Evolutionary conservation across 192 early-diverging fungal species (phyloP).

Genomic region (Podila epicladia): DNA sequence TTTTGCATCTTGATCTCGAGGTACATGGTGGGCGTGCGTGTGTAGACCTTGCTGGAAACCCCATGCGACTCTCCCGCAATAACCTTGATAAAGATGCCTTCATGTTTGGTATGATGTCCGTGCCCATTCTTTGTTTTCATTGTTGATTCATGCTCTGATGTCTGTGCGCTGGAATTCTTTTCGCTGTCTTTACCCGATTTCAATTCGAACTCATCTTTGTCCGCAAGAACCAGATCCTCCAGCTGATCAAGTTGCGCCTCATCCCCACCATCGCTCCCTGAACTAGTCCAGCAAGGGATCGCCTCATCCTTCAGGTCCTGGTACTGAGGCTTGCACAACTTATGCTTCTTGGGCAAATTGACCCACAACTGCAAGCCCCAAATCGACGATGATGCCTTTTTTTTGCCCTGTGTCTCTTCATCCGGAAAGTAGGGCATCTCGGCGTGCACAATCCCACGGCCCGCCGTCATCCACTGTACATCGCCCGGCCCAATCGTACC

Average conservation of each 20-base stretch:
- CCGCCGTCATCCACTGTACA: constrained; percentile 80
- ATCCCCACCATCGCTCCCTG: no score
- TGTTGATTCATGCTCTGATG: no score
- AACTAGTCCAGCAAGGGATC: constrained; percentile 60
- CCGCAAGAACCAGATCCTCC: no score
- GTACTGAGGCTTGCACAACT: constrained; percentile 72
- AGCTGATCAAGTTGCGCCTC: no score
- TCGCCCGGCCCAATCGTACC: constrained; percentile 67
- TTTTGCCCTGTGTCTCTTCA: no score
- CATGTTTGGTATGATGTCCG: constrained; percentile 21
- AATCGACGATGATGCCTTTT: not conserved
- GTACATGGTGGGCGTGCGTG: constrained; percentile 79
- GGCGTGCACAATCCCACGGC: constrained; percentile 73
- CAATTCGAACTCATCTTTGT: no score
- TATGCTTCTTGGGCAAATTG: constrained; percentile 73
- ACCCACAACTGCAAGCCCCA: constrained; percentile 76
- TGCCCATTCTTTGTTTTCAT: no score
- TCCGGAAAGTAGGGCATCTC: constrained; percentile 63
- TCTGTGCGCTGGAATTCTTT: no score
- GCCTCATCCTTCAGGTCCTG: constrained; percentile 70
- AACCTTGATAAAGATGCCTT: constrained; percentile 71
- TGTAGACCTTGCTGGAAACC: constrained; percentile 69
- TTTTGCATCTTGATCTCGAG: constrained; percentile 73
- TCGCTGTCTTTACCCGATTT: no score
- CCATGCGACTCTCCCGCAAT: constrained; percentile 84